These are phyloP conservation scores for Typha latifolia DNA, from an alignment of 176 grass and related monocot genomes.

Conservation along the genomic window DNA sequence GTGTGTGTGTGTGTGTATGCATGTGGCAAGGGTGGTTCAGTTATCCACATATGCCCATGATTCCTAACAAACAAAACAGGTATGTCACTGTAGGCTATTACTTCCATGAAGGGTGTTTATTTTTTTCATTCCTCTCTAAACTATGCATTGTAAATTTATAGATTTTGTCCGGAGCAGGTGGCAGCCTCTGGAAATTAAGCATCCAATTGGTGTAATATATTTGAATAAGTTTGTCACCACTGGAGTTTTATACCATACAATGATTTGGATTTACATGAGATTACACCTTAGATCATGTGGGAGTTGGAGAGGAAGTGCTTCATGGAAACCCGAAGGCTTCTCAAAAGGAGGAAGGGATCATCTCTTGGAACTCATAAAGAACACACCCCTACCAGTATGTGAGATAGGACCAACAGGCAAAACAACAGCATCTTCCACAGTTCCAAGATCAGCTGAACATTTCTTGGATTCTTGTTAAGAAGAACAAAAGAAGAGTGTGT, in stretches of 20 bases:
- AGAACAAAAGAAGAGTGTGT: neutral
- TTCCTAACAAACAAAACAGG: neutral
- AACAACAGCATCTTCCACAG: conserved; percentile 8
- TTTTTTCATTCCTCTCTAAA: neutral
- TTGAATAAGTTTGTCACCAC: neutral
- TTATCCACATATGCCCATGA: neutral
- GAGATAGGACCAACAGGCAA: conserved; percentile 20
- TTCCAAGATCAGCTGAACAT: neutral
- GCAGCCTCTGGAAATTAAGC: neutral
- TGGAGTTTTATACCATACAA: neutral
- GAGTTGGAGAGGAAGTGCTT: conserved; percentile 17
- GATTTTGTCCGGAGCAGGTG: neutral
- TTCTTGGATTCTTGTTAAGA: neutral
- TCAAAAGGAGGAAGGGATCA: conserved; percentile 2
- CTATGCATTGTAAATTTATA: neutral
- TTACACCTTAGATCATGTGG: conserved; percentile 21
- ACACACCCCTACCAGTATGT: conserved; percentile 11
- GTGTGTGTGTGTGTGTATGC: neutral
- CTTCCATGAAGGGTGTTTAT: neutral
- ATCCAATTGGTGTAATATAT: neutral
- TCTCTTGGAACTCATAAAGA: conserved; percentile 16
- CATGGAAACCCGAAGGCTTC: neutral
- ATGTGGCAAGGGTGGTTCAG: neutral
- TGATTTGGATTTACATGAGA: conserved; percentile 1
- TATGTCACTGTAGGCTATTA: neutral